Conservation (phyloP, 805 yeast genomes). For the Kodamaea fukazawae region DNA sequence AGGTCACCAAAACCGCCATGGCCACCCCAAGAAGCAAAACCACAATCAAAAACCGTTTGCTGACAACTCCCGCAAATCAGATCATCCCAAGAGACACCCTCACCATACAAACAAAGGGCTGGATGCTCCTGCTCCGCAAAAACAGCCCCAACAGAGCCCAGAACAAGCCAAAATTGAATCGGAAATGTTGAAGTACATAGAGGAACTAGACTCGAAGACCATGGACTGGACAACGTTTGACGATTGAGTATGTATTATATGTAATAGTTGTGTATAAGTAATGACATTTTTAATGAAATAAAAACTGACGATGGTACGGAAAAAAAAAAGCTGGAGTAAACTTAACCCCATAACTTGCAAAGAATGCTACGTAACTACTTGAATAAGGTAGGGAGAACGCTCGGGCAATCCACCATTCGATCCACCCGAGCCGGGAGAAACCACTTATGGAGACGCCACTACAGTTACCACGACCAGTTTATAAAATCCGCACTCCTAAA, state of each 20-base stretch:
- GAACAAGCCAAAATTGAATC: constrained; percentile 11
- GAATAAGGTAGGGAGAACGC: background rate
- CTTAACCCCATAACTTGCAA: no score
- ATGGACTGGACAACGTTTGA: constrained; percentile 35
- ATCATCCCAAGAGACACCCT: no score
- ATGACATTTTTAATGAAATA: background rate
- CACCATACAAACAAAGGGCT: no score
- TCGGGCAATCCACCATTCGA: no score
- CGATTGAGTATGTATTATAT: constrained; percentile 14
- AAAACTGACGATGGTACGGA: background rate
- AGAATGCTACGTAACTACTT: background rate
- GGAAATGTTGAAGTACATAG: constrained; percentile 28
- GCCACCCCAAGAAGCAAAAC: background rate
- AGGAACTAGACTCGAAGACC: constrained; percentile 25
- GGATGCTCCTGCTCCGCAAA: no score
- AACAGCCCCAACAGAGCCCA: background rate
- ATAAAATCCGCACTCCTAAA: background rate
- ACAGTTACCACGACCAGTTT: background rate
- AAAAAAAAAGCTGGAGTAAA: background rate
- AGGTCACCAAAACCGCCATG: constrained; percentile 1
- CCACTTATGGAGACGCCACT: no score
- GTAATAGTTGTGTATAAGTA: background rate
- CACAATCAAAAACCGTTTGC: no score
- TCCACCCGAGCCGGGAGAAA: no score
- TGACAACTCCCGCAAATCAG: no score